Base-by-base conservation (phyloP, 768 basidiomycete genomes). In the Trametes villosa region DNA sequence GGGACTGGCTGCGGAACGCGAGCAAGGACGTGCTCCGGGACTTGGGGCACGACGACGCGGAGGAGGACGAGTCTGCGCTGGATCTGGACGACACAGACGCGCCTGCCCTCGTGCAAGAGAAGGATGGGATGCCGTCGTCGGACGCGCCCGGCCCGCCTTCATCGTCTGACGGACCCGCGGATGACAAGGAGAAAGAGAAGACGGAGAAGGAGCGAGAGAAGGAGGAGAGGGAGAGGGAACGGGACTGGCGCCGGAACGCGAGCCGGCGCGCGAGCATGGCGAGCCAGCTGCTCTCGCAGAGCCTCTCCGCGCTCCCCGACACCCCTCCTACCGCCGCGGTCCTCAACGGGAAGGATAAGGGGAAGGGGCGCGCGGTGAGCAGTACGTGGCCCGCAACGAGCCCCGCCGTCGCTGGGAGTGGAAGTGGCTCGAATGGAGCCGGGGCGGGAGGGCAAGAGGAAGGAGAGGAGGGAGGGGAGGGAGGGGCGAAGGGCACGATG, bases 231-330 rank as follows among this genome's bases (percentile, higher is more conserved):
- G 59, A 62, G 40, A 47, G 40, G 50, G 66, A 50, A 31, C 55
- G 22, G 15, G 67, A 31, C 68, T 74, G 74, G 73, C 69, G 68
- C 47, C 70, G 66, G 20, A 71, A 80, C 63, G 78, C 79, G 4
- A 83, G 83, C 29, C 75, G 83, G 44, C 75, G 86, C 40, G 84
- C 84, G 5, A 87, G 86, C 27, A 70, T 83, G 68, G 85, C 85
- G 0, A 83, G 82, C 24, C 82, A 86, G 56, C 79, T 83, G 4
- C 80, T 89, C 33, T 83, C 87, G 3, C 82, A 85, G 67, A 90
- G 88, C 6, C 68, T 89, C 33, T 81, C 77, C n/a, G 74, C 76
- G 4, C 66, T 84, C 30, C 83, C 83, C 41, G 66, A 76, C 42
- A 77, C 79, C 3, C 71, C 75, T 65, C 41, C 50, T 20, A 9